These are phyloP conservation scores for Testicularia cyperi DNA, from an alignment of 1,284 basidiomycete species.

Conservation along the genomic window DNA sequence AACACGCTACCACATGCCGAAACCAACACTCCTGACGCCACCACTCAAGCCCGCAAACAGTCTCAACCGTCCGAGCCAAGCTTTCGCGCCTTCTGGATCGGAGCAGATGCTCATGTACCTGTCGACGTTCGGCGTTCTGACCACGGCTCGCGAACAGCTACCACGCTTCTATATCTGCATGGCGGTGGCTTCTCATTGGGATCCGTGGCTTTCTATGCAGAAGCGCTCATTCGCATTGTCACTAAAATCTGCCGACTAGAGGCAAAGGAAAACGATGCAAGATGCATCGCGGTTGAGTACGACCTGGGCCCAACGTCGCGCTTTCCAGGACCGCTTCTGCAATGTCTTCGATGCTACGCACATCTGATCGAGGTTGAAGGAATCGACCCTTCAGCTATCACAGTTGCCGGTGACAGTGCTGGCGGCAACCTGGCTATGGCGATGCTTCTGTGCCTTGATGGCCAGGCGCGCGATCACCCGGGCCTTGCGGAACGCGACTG, in stretches of 20 bases:
- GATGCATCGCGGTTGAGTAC: conserved; percentile 58
- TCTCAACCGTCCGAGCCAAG: conserved; percentile 9
- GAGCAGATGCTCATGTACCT: conserved; percentile 32
- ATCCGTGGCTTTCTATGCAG: conserved; percentile 58
- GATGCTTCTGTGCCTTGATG: conserved; percentile 50
- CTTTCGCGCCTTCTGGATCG: conserved; percentile 55
- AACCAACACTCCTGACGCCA: not conserved
- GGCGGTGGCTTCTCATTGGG: conserved; percentile 59
- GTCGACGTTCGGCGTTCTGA: conserved; percentile 26
- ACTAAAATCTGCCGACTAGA: conserved; percentile 40
- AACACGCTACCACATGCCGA: not conserved
- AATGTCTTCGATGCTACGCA: conserved; percentile 57
- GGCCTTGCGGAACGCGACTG: conserved; percentile 49
- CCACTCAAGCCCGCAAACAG: not conserved
- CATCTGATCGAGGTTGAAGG: conserved; percentile 55
- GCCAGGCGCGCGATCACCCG: conserved; percentile 33
- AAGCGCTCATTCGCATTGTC: conserved; percentile 54
- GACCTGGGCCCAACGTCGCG: conserved; percentile 48
- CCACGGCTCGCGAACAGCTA: conserved; percentile 22
- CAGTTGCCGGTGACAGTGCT: conserved; percentile 56
- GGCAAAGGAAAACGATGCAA: conserved; percentile 27
- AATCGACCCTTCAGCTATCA: conserved; percentile 44
- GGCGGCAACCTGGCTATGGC: conserved; percentile 55
- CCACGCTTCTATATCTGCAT: conserved; percentile 55
- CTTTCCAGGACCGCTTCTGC: conserved; percentile 51